A percentile compares a stretch with the other conserved stretches of the same genome.
phyloP scores from a whole-genome alignment of 768 basidiomycete genomes.

The Glaciozyma martinii region DNA sequence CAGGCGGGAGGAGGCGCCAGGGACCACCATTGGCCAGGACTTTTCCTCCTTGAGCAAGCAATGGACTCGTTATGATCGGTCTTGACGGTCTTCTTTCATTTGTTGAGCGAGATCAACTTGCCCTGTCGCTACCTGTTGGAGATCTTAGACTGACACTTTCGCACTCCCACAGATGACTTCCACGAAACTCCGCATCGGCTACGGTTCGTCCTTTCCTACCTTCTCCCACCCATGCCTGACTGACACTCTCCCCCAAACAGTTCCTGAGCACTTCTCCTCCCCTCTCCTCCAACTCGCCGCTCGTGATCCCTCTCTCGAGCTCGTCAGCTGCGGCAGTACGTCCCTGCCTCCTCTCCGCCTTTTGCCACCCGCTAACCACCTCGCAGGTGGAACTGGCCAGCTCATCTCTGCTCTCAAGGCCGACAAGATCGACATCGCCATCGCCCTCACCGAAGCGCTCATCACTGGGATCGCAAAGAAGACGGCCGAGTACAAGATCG shows the following conservation, averaged over 20 bases:
- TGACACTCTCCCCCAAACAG: neutral
- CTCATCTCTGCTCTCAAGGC: slow-evolving; percentile 64
- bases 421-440: slow-evolving; percentile 71
- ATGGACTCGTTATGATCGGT: too few relatives aligned
- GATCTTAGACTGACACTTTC: too few relatives aligned
- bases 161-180: too few relatives aligned
- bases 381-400: slow-evolving; percentile 72
- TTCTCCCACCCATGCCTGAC: too few relatives aligned
- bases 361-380: neutral
- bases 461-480: slow-evolving; percentile 81
- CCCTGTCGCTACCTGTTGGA: too few relatives aligned
- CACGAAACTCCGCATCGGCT: too few relatives aligned
- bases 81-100: too few relatives aligned
- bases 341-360: neutral
- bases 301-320: slow-evolving; percentile 62
- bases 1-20: too few relatives aligned
- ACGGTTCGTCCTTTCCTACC: too few relatives aligned
- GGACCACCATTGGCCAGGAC: too few relatives aligned
- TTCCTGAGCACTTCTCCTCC: slow-evolving; percentile 65
- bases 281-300: slow-evolving; percentile 79
- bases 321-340: slow-evolving; percentile 81
- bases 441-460: slow-evolving; percentile 81
- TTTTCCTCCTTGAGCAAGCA: too few relatives aligned
- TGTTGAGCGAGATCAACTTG: too few relatives aligned
- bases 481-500: slow-evolving; percentile 74